Base-by-base conservation (phyloP, 176 grass and related monocot genomes). In the Panicum miliaceum region DNA sequence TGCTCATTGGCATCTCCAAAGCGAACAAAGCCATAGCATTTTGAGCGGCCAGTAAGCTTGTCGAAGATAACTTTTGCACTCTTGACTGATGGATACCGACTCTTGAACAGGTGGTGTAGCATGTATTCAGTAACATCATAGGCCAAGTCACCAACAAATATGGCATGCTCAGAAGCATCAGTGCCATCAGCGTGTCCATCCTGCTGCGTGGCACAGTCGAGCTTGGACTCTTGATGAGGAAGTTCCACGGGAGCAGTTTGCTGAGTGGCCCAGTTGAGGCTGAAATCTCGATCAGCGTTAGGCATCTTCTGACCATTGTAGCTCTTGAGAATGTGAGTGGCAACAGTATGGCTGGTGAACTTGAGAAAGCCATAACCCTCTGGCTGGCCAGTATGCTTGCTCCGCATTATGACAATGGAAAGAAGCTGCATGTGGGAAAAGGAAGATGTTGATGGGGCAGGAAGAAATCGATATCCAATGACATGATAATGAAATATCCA, bases 301-400 rank as follows among this genome's bases (percentile, higher is more conserved):
- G 94, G 94, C 94, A 97, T 97, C 52, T 91, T 61, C 79, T 93
- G 94, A 53, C 89, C 91, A 60, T 93, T 88, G 79, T 90, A 97
- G 3, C 86, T 83, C 77, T 84, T 89, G 67, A 93, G 81, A 75
- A 97, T 53, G 41, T 56, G 81, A 68, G 88, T 69, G 26, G 94
- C 87, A 27, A 64, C 38, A 13, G 77, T 56, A 45, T 68, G 81
- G 80, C 80, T 75, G 13, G 67, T 36, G 66, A 96, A 93, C 23
- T 91, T 88, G 53, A 97, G 82, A 50, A 97, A 91, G 25, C 86
- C 94, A 83, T 79, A 97, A 77, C 89, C 91, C 38, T 91, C 80
- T 1, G 80, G 67, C 27, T 91, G 63, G 9, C 86, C 84, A 27
- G 78, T 78, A 56, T 82, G 71, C 87, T 91, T 93, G 62, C 81